These are phyloP conservation scores for Taiozyma sp. DNA, from an alignment of 1,139 yeast genomes.

Conservation along the genomic window DNA sequence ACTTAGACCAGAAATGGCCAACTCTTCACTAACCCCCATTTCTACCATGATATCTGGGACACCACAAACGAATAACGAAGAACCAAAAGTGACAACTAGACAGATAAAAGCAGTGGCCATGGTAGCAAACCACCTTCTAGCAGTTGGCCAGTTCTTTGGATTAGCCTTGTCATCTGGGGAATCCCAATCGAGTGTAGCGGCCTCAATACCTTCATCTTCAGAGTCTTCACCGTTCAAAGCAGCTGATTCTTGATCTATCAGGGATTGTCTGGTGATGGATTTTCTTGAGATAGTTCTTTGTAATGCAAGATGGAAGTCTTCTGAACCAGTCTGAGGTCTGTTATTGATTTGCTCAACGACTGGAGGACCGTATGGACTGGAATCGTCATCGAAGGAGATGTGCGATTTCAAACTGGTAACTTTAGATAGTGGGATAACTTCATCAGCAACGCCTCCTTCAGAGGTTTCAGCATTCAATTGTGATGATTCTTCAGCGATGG, in stretches of 20 bases:
- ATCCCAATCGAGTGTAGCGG: slow-evolving; percentile 54
- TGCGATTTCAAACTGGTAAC: slow-evolving; percentile 10
- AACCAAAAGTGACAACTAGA: slow-evolving; percentile 65
- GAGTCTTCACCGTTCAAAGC: neutral
- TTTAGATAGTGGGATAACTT: slow-evolving; percentile 6
- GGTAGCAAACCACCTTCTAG: slow-evolving; percentile 61
- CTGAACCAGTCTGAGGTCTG: slow-evolving; percentile 10
- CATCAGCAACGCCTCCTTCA: slow-evolving; percentile 2
- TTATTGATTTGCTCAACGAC: slow-evolving; percentile 4
- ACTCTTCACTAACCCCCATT: slow-evolving; percentile 49
- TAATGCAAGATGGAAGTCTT: slow-evolving; percentile 18
- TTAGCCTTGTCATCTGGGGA: slow-evolving; percentile 50
- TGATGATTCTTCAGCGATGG: neutral
- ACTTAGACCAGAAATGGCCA: slow-evolving; percentile 62
- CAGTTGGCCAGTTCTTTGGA: slow-evolving; percentile 60
- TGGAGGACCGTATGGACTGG: slow-evolving; percentile 17
- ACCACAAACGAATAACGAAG: slow-evolving; percentile 62
- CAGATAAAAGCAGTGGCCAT: slow-evolving; percentile 58
- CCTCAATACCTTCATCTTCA: slow-evolving; percentile 25
- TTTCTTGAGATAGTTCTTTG: slow-evolving; percentile 22
- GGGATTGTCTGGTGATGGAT: slow-evolving; percentile 12
- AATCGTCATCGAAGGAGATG: slow-evolving; percentile 12
- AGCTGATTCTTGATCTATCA: slow-evolving; percentile 3
- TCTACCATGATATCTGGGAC: slow-evolving; percentile 42
- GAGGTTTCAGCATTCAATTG: neutral